Evolutionary conservation across 495 filamentous ascomycete genomes (phyloP).

Genomic region (Lichenothelia convexa): DNA sequence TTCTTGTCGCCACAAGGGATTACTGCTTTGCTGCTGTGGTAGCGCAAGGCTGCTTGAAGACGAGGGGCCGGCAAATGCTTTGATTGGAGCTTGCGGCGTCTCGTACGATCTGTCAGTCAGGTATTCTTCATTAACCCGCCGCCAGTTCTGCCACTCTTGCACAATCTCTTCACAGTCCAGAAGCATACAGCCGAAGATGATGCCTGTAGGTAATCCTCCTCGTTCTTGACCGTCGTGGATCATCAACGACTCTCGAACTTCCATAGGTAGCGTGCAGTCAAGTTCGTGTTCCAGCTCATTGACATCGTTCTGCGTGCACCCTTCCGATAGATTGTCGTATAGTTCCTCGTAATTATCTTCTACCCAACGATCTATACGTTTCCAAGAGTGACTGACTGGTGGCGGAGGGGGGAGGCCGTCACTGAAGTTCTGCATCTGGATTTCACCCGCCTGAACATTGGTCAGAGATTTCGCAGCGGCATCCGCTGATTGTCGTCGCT

Average conservation of each 20-base stretch:
- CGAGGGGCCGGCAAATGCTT: conserved; percentile 47
- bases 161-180: conserved; percentile 97
- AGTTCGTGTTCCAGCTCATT: conserved; percentile 94
- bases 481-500: conserved; percentile 36
- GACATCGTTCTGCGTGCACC: conserved; percentile 80
- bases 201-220: conserved; percentile 73
- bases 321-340: conserved; percentile 79
- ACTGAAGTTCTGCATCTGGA: conserved; percentile 91
- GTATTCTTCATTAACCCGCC: conserved; percentile 76
- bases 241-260: conserved; percentile 81
- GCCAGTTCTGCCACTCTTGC: conserved; percentile 95
- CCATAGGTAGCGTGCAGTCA: conserved; percentile 83
- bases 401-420: conserved; percentile 83
- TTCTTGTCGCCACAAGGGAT: conserved; percentile 65
- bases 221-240: conserved; percentile 93
- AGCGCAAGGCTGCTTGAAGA: conserved; percentile 23
- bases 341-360: conserved; percentile 92
- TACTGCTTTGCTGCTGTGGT: conserved; percentile 24
- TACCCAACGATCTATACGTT: conserved; percentile 79
- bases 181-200: conserved; percentile 86
- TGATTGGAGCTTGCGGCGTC: conserved; percentile 40
- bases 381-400: conserved; percentile 77
- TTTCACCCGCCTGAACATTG: conserved; percentile 52
- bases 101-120: conserved; percentile 34
- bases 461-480: conserved; percentile 43